A percentile compares a stretch with the other conserved stretches of the same genome.
Evolutionary conservation across 257 asterid genomes (phyloP).

Genomic region (Haberlea rhodopensis): DNA sequence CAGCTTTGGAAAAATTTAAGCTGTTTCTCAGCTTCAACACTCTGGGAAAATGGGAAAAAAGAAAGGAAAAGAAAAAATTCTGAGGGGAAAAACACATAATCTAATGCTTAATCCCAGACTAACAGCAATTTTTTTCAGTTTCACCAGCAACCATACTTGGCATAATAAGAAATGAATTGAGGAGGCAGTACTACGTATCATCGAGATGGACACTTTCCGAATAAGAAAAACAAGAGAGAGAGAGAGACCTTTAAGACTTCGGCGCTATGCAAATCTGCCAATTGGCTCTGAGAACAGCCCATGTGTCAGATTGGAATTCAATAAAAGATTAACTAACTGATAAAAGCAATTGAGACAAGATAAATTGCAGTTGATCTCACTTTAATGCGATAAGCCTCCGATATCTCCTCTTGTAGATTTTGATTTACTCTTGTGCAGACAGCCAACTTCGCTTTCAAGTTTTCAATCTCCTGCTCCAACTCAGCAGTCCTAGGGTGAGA

Average conservation of each 20-base stretch:
- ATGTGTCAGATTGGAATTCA: conserved; percentile 20
- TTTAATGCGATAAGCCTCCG: conserved; percentile 88
- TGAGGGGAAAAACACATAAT: background rate
- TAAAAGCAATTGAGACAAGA: conserved; percentile 20
- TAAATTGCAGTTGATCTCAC: conserved; percentile 40
- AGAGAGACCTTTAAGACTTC: conserved; percentile 79
- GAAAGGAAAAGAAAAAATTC: conserved; percentile 22
- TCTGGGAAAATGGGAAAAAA: conserved; percentile 45
- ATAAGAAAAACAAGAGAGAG: conserved; percentile 15
- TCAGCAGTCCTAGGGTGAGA: conserved; percentile 72
- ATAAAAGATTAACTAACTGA: conserved; percentile 15
- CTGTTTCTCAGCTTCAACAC: conserved; percentile 90
- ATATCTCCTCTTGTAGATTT: conserved; percentile 88
- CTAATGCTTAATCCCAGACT: background rate
- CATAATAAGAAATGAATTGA: background rate
- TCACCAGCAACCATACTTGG: background rate
- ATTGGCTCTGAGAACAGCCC: conserved; percentile 64
- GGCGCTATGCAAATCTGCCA: conserved; percentile 74
- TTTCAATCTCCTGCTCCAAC: conserved; percentile 90
- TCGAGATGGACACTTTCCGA: background rate
- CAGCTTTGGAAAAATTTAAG: conserved; percentile 89
- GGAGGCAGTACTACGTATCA: background rate
- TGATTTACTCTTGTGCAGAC: conserved; percentile 64
- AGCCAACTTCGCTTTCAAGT: conserved; percentile 63
- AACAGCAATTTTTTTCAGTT: background rate